phyloP scores from a whole-genome alignment of 768 basidiomycete species.

The Suillus americanus region DNA sequence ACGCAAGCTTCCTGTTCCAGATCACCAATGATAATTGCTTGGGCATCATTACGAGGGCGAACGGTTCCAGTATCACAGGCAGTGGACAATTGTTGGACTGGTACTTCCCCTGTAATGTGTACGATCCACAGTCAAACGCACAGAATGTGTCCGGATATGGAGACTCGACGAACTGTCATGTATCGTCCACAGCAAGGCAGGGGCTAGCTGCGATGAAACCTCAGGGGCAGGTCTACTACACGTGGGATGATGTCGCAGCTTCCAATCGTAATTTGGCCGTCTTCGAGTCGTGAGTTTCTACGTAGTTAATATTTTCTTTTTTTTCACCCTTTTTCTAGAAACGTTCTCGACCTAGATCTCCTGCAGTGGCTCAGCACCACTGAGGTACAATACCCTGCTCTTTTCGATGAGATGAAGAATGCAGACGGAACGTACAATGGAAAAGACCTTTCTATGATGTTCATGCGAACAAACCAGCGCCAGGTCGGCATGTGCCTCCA shows the following conservation, averaged over 20 bases:
- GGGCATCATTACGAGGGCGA: conserved; percentile 69
- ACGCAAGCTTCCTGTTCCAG: conserved; percentile 95
- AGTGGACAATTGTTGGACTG: conserved; percentile 68
- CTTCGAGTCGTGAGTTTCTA: conserved; percentile 76
- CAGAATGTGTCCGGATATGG: conserved; percentile 73
- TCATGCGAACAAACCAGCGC: conserved; percentile 71
- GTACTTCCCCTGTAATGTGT: conserved; percentile 98
- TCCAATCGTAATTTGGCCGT: conserved; percentile 82
- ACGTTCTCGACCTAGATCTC: conserved; percentile 85
- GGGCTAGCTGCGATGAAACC: conserved; percentile 49
- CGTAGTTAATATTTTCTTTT: conserved; percentile 7
- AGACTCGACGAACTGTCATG: conserved; percentile 69
- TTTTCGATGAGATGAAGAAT: conserved; percentile 78
- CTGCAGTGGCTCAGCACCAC: conserved; percentile 81
- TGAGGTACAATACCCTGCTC: conserved; percentile 77
- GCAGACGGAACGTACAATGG: conserved; percentile 74
- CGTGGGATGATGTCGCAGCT: conserved; percentile 82
- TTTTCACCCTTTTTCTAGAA: conserved; percentile 40
- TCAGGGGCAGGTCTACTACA: conserved; percentile 89
- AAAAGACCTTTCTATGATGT: conserved; percentile 84
- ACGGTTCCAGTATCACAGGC: conserved; percentile 69
- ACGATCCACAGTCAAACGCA: conserved; percentile 65
- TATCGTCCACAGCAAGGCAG: conserved; percentile 49
- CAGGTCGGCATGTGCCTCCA: conserved; percentile 77
- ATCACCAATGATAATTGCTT: conserved; percentile 83